Conservation (phyloP, 208 protist species). For the Leishmania martiniquensis region DNA sequence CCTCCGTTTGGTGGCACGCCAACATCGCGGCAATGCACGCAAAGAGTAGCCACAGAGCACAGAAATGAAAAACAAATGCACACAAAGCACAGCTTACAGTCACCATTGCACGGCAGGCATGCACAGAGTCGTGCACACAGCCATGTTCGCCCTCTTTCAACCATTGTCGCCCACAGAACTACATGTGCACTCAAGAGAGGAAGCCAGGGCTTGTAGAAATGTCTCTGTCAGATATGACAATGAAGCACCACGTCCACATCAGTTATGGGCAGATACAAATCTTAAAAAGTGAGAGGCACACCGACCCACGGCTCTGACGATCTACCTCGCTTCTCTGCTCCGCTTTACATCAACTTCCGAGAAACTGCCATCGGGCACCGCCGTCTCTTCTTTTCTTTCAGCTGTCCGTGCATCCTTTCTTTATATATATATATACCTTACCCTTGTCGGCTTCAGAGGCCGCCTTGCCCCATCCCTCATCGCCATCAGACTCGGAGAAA, state of each 20-base stretch:
- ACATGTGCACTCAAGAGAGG: neutral
- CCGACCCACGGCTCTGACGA: neutral
- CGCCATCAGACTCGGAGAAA: conserved; percentile 60
- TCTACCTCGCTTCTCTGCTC: neutral
- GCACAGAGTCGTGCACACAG: neutral
- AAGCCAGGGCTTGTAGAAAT: neutral
- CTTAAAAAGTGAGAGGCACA: neutral
- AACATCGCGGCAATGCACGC: neutral
- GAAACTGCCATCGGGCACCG: neutral
- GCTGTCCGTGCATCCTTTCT: neutral
- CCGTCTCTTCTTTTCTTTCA: neutral
- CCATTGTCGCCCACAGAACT: neutral
- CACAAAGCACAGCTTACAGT: neutral
- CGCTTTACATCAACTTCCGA: neutral
- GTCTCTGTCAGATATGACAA: neutral
- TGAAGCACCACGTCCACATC: neutral
- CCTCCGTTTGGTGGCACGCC: neutral
- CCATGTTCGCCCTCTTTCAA: neutral
- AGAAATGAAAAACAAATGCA: neutral
- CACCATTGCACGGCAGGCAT: neutral
- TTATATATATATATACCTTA: neutral
- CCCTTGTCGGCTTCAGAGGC: neutral
- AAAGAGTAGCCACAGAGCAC: neutral
- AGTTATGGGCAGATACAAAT: neutral
- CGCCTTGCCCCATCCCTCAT: neutral